Conservation (phyloP, 2,329 filamentous ascomycete species). For the Curvularia spicifera region DNA sequence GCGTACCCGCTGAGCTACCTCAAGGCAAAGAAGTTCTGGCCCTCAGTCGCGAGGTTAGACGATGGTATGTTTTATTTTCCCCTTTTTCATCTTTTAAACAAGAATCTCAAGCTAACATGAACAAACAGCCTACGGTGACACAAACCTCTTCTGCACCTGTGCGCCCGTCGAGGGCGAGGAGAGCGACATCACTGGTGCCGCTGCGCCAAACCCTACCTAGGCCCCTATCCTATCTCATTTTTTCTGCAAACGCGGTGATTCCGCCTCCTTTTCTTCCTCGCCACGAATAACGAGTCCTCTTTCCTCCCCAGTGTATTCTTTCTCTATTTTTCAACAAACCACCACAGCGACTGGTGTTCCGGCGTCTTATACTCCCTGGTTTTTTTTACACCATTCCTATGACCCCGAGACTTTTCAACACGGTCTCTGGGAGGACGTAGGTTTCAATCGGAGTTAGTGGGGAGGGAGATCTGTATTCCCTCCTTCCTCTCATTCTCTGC, state of each 20-base stretch:
- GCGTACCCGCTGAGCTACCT: conserved; percentile 85
- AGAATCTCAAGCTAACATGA: conserved; percentile 28
- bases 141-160: conserved; percentile 94
- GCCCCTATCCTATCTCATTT: background rate
- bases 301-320: background rate
- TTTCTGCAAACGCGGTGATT: background rate
- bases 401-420: background rate
- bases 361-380: background rate
- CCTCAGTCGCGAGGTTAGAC: conserved; percentile 81
- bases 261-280: background rate
- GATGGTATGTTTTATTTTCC: conserved; percentile 67
- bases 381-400: background rate
- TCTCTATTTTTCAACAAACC: conserved; percentile 7
- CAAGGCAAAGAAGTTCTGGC: conserved; percentile 98
- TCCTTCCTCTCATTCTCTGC: background rate
- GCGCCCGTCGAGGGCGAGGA: conserved; percentile 71
- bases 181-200: conserved; percentile 42
- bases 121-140: conserved; percentile 77
- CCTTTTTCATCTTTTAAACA: background rate
- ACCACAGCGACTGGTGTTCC: conserved; percentile 5
- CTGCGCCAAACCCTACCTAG: conserved; percentile 44
- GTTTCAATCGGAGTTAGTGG: background rate
- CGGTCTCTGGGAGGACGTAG: background rate
- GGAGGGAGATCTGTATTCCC: background rate
- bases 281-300: background rate